These are phyloP conservation scores for Cornus florida DNA, from an alignment of 148 eudicot genomes.

Conservation along the genomic window DNA sequence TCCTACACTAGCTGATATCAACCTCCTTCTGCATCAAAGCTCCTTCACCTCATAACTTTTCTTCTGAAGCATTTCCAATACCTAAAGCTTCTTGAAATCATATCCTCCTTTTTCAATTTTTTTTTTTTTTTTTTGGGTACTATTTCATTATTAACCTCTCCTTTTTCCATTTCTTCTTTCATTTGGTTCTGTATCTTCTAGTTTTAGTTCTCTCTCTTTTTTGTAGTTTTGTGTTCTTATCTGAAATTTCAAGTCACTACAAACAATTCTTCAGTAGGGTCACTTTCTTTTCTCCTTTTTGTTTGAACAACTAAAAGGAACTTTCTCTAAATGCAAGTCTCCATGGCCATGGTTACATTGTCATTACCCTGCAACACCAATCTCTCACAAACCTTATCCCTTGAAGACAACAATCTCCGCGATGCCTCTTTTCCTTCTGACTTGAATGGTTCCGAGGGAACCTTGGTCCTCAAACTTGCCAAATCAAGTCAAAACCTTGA, in stretches of 20 bases:
- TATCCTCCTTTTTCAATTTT: no score
- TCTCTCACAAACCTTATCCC: slow-evolving; percentile 2
- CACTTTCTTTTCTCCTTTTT: not conserved
- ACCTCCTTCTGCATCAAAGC: not conserved
- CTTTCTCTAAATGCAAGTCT: not conserved
- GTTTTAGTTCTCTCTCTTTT: not conserved
- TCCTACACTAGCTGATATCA: not conserved
- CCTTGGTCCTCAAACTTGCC: not conserved
- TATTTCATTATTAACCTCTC: no score
- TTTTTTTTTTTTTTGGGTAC: no score
- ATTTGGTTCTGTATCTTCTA: not conserved
- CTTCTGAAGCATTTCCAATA: not conserved
- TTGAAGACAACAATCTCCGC: not conserved
- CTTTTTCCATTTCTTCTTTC: not conserved
- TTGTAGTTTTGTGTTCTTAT: not conserved
- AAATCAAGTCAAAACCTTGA: not conserved
- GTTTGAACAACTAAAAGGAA: not conserved
- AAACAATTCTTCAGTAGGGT: not conserved
- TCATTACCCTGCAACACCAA: not conserved
- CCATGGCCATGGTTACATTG: slow-evolving; percentile 7
- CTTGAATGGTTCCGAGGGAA: not conserved
- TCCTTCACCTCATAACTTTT: not conserved
- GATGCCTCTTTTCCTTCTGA: slow-evolving; percentile 20
- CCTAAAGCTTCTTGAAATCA: not conserved
- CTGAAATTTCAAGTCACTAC: not conserved